Evolutionary conservation across 768 basidiomycete genomes (phyloP), one percentile per base, ranked within the genome.

Genomic region (Saitozyma podzolica): DNA sequence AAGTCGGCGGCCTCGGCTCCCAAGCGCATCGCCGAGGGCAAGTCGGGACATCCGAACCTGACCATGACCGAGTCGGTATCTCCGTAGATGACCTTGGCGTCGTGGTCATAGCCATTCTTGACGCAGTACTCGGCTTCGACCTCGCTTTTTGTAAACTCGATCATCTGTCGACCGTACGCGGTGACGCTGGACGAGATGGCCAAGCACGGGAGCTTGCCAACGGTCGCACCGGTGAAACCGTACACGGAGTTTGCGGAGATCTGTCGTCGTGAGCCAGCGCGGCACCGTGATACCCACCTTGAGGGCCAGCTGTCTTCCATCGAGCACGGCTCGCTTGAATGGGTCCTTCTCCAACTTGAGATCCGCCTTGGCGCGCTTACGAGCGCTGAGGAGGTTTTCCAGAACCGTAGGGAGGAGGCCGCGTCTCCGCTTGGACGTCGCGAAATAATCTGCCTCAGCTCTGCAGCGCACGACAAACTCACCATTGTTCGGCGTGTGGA

Each of bases 51-150:
- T 6, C 96, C 96, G 65, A 99, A 99, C 68, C 86, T 88, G 53
- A 98, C 90, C 96, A 98, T 99, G 75, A 99, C 94, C 0, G 96
- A 99, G 82, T 99, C 96, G 2, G 96, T 98, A 78, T 99, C 96
- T 67, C 96, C 96, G 67, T 99, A 99, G 66, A 99, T 91, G 75
- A 99, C 91, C 72, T 91, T 87, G 2, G 96, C 94, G 64, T 96
- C 87, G 74, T 94, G 86, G 17, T 85, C 78, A 73, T 89, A 88
- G 0, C 93, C 93, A 72, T 97, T 96, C 11, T 86, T 87, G 11
- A 89, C 83, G 54, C 84, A 89, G 76, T 92, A 97, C 70, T 92
- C 87, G 0, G 86, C 84, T 78, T 97, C 94, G 6, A 98, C 95
- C 45, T 88, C 91, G 82, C 88, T 84, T 78, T 94, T 98, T 2